Evolutionary conservation across 306 rosid genomes (phyloP).

Genomic region (Castanospermum australe): DNA sequence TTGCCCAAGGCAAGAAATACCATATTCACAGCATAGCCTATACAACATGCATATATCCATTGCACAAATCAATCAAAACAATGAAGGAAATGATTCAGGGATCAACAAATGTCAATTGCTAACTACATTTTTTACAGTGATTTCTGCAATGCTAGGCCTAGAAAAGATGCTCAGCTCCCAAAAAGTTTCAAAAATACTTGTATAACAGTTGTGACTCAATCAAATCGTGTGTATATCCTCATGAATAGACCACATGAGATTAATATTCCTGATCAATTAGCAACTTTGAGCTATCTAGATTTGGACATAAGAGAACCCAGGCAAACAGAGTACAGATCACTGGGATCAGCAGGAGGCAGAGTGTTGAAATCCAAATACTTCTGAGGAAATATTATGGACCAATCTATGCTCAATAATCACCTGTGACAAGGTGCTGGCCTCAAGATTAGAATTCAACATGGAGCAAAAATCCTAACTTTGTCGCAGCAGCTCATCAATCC

Average conservation of each 20-base stretch:
- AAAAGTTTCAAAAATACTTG: background rate
- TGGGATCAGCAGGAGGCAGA: background rate
- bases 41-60: too few species aligned
- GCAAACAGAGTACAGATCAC: background rate
- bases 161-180: background rate
- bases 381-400: conserved; percentile 4
- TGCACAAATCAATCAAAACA: too few species aligned
- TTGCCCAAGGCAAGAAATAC: too few species aligned
- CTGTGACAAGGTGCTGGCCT: conserved; percentile 16
- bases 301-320: background rate
- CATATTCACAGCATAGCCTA: too few species aligned
- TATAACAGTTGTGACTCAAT: background rate
- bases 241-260: background rate
- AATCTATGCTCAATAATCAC: conserved; percentile 9
- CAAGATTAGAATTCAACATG: conserved; percentile 23
- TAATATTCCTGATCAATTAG: background rate
- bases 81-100: background rate
- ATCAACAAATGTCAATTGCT: background rate
- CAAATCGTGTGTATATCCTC: background rate
- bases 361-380: background rate
- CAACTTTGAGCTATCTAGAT: background rate
- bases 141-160: background rate
- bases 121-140: background rate
- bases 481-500: background rate
- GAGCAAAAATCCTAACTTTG: conserved; percentile 4